Evolutionary conservation across 2,329 filamentous ascomycete species (phyloP).

Genomic region (Chrysosphaeria jannelii): DNA sequence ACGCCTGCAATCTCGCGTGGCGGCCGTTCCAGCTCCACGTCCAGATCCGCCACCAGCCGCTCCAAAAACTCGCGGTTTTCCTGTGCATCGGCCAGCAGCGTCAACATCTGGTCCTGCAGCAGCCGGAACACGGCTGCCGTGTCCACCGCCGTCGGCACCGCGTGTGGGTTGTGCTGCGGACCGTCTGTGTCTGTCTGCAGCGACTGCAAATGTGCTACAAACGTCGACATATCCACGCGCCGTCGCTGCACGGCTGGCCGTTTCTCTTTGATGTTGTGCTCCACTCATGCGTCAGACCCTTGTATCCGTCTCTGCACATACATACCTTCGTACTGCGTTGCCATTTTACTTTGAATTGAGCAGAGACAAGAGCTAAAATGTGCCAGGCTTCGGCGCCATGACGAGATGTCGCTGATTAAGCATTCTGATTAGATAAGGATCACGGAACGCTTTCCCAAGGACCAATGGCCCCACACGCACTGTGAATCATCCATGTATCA

Average conservation of each 20-base stretch:
- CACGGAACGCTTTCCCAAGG: no score
- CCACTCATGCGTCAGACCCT: constrained; percentile 14
- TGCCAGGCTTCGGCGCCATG: no score
- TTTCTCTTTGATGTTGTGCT: constrained; percentile 26
- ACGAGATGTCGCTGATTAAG: no score
- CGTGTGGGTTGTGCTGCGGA: constrained; percentile 18
- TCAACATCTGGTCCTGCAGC: constrained; percentile 25
- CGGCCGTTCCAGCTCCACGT: constrained; percentile 19
- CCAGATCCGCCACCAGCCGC: constrained; percentile 16
- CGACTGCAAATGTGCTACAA: constrained; percentile 24
- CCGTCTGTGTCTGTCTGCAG: constrained; percentile 11
- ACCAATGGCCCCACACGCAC: no score
- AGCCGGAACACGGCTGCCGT: constrained; percentile 25
- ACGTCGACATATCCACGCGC: constrained; percentile 31
- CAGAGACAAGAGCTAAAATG: no score
- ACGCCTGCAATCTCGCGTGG: constrained; percentile 22
- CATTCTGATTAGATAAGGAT: no score
- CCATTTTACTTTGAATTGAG: no score
- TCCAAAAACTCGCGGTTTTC: constrained; percentile 20
- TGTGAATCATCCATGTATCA: no score
- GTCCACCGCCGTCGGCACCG: constrained; percentile 28
- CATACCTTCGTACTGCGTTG: no score
- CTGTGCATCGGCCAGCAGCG: constrained; percentile 15
- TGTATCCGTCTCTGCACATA: neutral
- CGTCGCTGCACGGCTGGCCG: constrained; percentile 15